Evolutionary conservation across 2,329 filamentous ascomycete species (phyloP), one percentile per base, ranked within the genome.

Genomic region (Cadophora gregata): DNA sequence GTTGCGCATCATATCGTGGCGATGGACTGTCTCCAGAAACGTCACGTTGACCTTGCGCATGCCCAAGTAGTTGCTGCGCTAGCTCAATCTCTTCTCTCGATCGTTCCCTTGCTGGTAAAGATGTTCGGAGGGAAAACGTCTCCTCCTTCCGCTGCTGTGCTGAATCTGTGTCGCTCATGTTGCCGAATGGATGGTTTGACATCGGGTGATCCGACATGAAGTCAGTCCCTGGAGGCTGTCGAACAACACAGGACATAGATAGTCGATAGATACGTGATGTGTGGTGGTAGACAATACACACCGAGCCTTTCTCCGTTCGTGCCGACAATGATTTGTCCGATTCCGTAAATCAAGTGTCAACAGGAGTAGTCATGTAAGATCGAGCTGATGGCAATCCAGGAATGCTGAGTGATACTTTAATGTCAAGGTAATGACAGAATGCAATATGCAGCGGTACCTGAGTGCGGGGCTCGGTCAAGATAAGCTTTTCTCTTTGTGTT

Each of bases 201-300:
- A 19, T 67, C 56, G 42, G 61, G 69, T 75, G 74, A 73, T 75
- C 72, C 69, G 72, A 75, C 72, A 66, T 67, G 55, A 70, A 75
- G 72, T 66, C 73, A 72, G 67, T 71, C 70, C 71, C 71, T 64
- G 70, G 65, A 58, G 58, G 59, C 24, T 56, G 56, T 66, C 59
- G 66, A 47, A 74, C 58, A 45, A 63, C 67, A 70, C 70, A 73
- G 70, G 63, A 72, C 75, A 76, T 75, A 70, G 69, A 51, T 68
- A 38, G 31, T 14, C 33, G 21, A 58, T 21, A 29, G 9, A 33
- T 7, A 3, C 14, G n/a, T 21, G n/a, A 55, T 58, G 53, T 38
- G 42, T 47, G 42, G 42, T 21, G 31, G 53, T 36, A 38, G 31
- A 29, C 19, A 10, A 38, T 58, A 33, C n/a, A 58, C 19, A 36